phyloP scores from a whole-genome alignment of 208 protist species.

The Spongospora subterranea region DNA sequence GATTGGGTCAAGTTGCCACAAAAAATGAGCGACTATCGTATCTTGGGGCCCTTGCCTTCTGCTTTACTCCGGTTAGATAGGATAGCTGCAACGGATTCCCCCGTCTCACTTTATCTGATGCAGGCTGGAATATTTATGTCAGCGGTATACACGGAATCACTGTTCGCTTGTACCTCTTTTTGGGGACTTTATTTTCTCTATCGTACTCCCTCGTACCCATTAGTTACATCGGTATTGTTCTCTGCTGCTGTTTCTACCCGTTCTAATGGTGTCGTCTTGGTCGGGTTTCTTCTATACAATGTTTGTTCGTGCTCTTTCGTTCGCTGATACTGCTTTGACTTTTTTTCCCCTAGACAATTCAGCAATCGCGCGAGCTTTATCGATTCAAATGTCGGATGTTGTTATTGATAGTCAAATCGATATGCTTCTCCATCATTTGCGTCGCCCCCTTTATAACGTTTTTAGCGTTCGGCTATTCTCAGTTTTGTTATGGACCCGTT shows the following conservation, averaged over 20 bases:
- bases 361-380: background rate
- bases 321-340: background rate
- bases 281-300: background rate
- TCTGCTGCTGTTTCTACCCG: slow-evolving; percentile 23
- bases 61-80: background rate
- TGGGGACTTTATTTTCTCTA: background rate
- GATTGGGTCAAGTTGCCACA: background rate
- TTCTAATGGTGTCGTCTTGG: slow-evolving; percentile 30
- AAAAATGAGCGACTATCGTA: background rate
- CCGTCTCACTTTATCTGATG: background rate
- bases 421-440: too few species aligned
- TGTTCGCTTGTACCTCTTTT: slow-evolving; percentile 36
- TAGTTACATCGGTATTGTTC: background rate
- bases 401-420: background rate
- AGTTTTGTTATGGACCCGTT: slow-evolving; percentile 22
- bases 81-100: too few species aligned
- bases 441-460: background rate
- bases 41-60: background rate
- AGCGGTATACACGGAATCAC: slow-evolving; percentile 52
- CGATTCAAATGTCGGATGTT: background rate
- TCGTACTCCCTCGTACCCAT: background rate
- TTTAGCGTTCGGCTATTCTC: background rate
- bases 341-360: background rate
- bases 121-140: slow-evolving; percentile 52
- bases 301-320: background rate